These are phyloP conservation scores for Saccharomyces hybrid DNA, from an alignment of 1,139 yeast species.

Conservation along the genomic window DNA sequence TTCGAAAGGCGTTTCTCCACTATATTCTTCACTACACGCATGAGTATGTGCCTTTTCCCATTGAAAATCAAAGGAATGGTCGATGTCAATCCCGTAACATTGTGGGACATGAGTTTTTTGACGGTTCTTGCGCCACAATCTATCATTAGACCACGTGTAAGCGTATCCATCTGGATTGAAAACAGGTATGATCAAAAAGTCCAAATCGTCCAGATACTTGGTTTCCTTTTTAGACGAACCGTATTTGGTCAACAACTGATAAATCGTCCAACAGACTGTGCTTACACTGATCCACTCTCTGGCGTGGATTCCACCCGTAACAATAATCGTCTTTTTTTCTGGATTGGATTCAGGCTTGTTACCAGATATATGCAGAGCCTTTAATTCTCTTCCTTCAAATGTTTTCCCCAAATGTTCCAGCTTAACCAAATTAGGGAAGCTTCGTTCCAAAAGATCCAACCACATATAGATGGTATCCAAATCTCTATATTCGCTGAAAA, in stretches of 20 bases:
- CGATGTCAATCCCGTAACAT: conserved; percentile 80
- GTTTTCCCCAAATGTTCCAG: conserved; percentile 68
- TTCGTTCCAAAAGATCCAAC: conserved; percentile 49
- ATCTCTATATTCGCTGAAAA: conserved; percentile 66
- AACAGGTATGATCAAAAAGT: conserved; percentile 72
- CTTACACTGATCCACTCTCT: conserved; percentile 85
- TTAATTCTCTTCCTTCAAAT: conserved; percentile 61
- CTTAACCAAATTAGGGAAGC: conserved; percentile 52
- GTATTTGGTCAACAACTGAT: conserved; percentile 48
- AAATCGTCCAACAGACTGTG: conserved; percentile 56
- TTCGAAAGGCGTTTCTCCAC: conserved; percentile 71
- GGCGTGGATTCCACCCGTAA: conserved; percentile 83
- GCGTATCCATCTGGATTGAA: conserved; percentile 88
- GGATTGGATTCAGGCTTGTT: conserved; percentile 38
- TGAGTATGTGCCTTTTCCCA: conserved; percentile 56
- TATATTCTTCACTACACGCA: conserved; percentile 77
- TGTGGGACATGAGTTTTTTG: conserved; percentile 61
- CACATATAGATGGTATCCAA: conserved; percentile 63
- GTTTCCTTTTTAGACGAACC: conserved; percentile 36
- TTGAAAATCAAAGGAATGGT: conserved; percentile 72
- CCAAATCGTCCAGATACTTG: conserved; percentile 42
- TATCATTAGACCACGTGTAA: conserved; percentile 69
- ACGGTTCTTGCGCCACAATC: conserved; percentile 85
- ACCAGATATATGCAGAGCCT: conserved; percentile 55
- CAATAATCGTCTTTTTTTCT: conserved; percentile 58